Base-by-base conservation (phyloP, 176 grass and related monocot species). In the Olyra latifolia region DNA sequence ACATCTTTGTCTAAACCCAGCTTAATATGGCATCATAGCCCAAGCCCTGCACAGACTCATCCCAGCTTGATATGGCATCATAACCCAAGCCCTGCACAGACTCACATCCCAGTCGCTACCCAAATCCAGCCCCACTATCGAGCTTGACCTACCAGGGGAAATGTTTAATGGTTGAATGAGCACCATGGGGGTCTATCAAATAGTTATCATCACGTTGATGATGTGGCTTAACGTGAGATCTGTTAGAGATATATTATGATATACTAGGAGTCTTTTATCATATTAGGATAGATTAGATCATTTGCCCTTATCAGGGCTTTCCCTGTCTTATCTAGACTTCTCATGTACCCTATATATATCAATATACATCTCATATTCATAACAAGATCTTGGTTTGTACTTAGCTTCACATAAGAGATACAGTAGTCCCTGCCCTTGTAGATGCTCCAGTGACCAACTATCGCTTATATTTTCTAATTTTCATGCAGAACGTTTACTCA, bases 401-500 rank as follows among this genome's bases (percentile, higher is more conserved):
- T 44, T 11, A 25, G 12, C n/a, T 68, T 68, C 44, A 13, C 44
- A 45, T 68, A 44, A 68, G 20, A 68, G 52, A 54, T n/a, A 54
- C 20, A 20, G 16, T 64, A 72, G 50, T 46, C 10, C 71, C n/a
- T 44, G 11, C 60, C 32, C 50, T 66, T 7, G 0, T 80, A 52
- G 24, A 74, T 74, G 29, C 23, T 74, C 17, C 3, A 9, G 35
- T 53, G 44, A 50, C 56, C 77, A 53, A 57, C 69, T 75, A 42
- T 81, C 72, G 27, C 40, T 87, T 88, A 24, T 77, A 29, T 80
- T 41, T 81, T 86, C 64, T 20, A 73, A 39, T 80, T 41, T 81
- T 86, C 64, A 71, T 87, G 78, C 82, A 98, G 95, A 94, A 98
- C 95, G 89, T 98, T 98, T 85, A 98, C 95, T 85, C 95, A 98